These are phyloP conservation scores for Dictyostelium brefeldianum DNA, from an alignment of 78 protist species.

Conservation along the genomic window DNA sequence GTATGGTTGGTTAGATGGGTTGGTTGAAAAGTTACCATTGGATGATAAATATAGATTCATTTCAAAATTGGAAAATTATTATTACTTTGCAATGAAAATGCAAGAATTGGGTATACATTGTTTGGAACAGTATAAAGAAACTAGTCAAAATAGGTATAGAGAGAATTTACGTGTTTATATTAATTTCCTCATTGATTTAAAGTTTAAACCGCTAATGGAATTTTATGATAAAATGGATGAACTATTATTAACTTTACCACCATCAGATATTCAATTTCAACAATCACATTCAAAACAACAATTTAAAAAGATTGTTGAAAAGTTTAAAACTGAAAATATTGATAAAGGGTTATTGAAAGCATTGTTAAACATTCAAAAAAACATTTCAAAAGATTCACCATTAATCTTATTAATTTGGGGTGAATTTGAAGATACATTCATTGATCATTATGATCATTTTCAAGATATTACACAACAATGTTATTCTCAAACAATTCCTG, in stretches of 20 bases:
- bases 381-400: constrained; percentile 60
- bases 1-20: constrained; percentile 44
- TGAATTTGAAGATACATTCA: constrained; percentile 36
- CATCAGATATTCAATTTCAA: constrained; percentile 82
- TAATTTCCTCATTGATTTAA: constrained; percentile 17
- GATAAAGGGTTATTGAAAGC: constrained; percentile 70
- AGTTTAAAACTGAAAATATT: constrained; percentile 80
- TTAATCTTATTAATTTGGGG: constrained; percentile 48
- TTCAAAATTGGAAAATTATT: constrained; percentile 64
- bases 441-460: constrained; percentile 62
- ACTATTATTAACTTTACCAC: constrained; percentile 54
- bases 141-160: not conserved
- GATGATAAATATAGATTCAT: constrained; percentile 58
- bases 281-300: constrained; percentile 78
- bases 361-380: constrained; percentile 45
- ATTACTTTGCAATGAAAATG: constrained; percentile 36
- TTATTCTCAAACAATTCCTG: constrained; percentile 72
- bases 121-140: constrained; percentile 15
- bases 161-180: constrained; percentile 25
- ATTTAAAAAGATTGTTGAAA: constrained; percentile 74
- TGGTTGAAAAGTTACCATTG: constrained; percentile 55
- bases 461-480: constrained; percentile 62
- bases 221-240: constrained; percentile 68
- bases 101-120: constrained; percentile 26
- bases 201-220: constrained; percentile 60